Evolutionary conservation across 495 filamentous ascomycete species (phyloP).

Genomic region (Podospora sp.): DNA sequence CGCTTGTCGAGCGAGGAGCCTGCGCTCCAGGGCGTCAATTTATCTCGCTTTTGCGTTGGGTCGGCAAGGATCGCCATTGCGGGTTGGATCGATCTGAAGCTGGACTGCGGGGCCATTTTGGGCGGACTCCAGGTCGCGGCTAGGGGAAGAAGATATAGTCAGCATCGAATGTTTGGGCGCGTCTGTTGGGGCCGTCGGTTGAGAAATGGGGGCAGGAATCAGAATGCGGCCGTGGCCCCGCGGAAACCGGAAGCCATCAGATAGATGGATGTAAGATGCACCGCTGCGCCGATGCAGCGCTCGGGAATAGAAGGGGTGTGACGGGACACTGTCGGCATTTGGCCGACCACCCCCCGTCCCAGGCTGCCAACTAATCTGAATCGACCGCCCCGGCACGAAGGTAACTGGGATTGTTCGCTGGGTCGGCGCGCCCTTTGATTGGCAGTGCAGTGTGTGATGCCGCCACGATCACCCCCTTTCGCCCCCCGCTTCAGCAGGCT

Average conservation of each 20-base stretch:
- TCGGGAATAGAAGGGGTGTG: neutral
- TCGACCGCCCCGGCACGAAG: neutral
- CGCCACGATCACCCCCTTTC: neutral
- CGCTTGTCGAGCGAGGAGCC: constrained; percentile 16
- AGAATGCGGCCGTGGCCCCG: neutral
- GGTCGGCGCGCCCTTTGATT: neutral
- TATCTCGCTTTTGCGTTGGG: constrained; percentile 11
- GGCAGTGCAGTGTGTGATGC: neutral
- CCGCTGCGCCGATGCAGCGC: neutral
- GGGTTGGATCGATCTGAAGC: constrained; percentile 22
- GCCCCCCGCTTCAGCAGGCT: neutral
- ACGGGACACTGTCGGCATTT: neutral
- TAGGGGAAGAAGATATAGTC: neutral
- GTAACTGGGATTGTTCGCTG: neutral
- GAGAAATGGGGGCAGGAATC: neutral
- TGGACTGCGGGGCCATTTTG: neutral
- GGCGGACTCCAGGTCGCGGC: neutral
- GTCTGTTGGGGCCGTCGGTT: neutral
- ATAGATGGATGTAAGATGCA: neutral
- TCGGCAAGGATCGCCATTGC: constrained; percentile 13
- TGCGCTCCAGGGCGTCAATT: neutral
- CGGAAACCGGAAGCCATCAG: neutral
- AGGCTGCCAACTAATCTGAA: neutral
- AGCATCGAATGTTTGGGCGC: neutral
- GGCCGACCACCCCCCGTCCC: neutral